Conservation (phyloP, 441 rosid species). For the Populus trichocarpa region DNA sequence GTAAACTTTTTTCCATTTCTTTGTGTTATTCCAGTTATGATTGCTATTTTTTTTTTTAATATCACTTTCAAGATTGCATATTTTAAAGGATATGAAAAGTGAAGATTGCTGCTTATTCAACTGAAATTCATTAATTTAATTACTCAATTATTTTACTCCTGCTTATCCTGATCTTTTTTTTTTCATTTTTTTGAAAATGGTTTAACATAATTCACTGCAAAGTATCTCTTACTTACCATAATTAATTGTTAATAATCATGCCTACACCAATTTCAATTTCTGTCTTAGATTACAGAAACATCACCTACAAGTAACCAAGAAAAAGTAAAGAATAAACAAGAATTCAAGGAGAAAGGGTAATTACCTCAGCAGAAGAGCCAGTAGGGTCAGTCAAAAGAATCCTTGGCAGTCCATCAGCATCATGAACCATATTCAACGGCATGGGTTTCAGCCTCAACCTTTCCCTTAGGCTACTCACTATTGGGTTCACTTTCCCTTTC, state of each 20-base stretch:
- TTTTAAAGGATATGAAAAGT: background rate
- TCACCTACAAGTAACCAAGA: background rate
- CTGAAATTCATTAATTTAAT: background rate
- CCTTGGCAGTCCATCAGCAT: constrained; percentile 58
- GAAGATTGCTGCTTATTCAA: background rate
- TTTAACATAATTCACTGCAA: background rate
- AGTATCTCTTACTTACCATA: background rate
- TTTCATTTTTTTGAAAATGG: background rate
- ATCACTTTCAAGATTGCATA: background rate
- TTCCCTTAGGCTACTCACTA: constrained; percentile 41
- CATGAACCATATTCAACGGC: constrained; percentile 65
- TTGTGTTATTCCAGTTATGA: no score
- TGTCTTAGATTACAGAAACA: background rate
- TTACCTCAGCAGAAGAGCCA: constrained; percentile 83
- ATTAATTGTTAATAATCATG: background rate
- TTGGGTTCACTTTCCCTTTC: constrained; percentile 54
- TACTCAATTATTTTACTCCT: background rate
- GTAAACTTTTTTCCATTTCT: background rate
- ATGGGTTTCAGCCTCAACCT: constrained; percentile 39
- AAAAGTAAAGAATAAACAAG: background rate
- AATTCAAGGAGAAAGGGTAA: background rate
- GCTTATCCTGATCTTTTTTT: background rate
- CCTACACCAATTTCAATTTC: background rate
- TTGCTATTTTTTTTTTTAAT: no score
- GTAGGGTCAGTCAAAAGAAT: constrained; percentile 69